phyloP scores from a whole-genome alignment of 2,329 filamentous ascomycete genomes.

The Botrytis medusae region DNA sequence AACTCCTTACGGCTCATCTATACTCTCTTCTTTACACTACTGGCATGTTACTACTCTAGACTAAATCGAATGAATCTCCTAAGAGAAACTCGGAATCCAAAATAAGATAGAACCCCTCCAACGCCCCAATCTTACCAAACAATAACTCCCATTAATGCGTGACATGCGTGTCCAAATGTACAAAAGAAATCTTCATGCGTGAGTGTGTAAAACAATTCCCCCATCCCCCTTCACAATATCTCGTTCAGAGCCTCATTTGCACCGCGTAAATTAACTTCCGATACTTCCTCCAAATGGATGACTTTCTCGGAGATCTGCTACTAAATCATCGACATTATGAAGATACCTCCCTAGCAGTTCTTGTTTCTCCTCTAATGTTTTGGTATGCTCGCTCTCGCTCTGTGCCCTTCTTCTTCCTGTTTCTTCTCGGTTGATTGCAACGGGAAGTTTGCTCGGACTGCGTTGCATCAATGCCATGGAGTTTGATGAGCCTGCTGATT shows the following conservation, averaged over 20 bases:
- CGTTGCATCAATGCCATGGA: conserved; percentile 58
- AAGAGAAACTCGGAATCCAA: not conserved
- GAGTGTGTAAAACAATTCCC: not conserved
- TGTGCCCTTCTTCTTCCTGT: conserved; percentile 38
- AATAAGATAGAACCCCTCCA: not conserved
- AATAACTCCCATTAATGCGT: conserved; percentile 16
- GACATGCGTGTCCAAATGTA: conserved; percentile 5
- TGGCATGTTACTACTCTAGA: not conserved
- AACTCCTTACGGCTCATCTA: not conserved
- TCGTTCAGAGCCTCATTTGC: not conserved
- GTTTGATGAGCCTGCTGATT: conserved; percentile 48
- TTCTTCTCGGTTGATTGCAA: conserved; percentile 50
- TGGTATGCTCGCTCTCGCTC: conserved; percentile 45
- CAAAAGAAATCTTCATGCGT: not conserved
- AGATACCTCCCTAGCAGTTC: conserved; percentile 62
- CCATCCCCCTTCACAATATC: not conserved
- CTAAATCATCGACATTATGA: conserved; percentile 61
- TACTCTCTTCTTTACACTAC: not conserved
- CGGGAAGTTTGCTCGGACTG: conserved; percentile 66
- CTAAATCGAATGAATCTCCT: not conserved
- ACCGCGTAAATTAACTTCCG: conserved; percentile 39
- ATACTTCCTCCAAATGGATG: conserved; percentile 68
- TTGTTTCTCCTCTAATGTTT: conserved; percentile 67
- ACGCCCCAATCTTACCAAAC: not conserved
- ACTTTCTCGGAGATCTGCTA: conserved; percentile 72